A percentile compares a stretch with the other conserved stretches of the same genome.
These are phyloP conservation scores for Nyctanthes arbortristis DNA, from an alignment of 257 asterid genomes.

Conservation along the genomic window DNA sequence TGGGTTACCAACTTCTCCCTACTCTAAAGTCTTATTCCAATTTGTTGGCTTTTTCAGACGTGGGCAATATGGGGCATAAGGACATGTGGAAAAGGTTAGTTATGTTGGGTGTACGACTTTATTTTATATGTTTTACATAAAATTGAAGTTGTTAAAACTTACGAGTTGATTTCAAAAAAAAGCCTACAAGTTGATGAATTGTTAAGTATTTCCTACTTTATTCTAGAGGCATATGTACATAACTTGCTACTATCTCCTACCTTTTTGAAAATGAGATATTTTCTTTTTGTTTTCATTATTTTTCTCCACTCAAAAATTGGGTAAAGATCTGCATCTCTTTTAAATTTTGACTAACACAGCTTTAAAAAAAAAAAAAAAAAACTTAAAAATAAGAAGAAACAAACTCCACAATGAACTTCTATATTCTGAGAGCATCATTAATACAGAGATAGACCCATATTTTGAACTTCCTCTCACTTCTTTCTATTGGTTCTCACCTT, in stretches of 20 bases:
- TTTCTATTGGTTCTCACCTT: too few species aligned
- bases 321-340: background rate
- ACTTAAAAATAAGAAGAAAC: too few species aligned
- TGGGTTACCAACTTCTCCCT: constrained; percentile 48
- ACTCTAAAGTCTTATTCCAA: constrained; percentile 20
- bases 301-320: background rate
- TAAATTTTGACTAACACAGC: too few species aligned
- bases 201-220: background rate
- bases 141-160: constrained; percentile 6
- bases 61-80: background rate
- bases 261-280: background rate
- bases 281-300: background rate
- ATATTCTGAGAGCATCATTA: too few species aligned
- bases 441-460: too few species aligned
- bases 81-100: constrained; percentile 33
- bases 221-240: background rate
- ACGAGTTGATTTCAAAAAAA: too few species aligned
- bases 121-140: constrained; percentile 3
- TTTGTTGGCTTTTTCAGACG: background rate
- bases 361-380: too few species aligned
- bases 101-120: constrained; percentile 41
- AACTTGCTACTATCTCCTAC: constrained; percentile 11
- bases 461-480: too few species aligned
- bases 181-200: background rate
- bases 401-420: too few species aligned